Percentiles rank a stretch among this genome's conserved stretches.
These are phyloP conservation scores for Apiospora marii DNA, from an alignment of 2,329 filamentous ascomycete genomes.

Conservation along the genomic window DNA sequence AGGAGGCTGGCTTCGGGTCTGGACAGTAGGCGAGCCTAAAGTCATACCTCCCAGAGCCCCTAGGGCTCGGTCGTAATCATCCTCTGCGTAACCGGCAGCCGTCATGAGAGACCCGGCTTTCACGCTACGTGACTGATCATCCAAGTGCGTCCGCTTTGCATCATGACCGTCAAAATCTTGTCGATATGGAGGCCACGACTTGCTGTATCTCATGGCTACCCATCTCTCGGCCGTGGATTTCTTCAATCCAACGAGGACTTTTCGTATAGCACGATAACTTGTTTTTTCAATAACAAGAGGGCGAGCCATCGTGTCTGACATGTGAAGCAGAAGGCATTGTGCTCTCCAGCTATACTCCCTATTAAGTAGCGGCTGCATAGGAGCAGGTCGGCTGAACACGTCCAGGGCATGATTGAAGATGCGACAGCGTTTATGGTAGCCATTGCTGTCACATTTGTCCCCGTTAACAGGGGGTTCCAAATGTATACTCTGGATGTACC, in stretches of 20 bases:
- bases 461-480: slow-evolving; percentile 21
- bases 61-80: slow-evolving; percentile 56
- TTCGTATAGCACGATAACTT: slow-evolving; percentile 63
- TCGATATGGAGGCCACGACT: slow-evolving; percentile 68
- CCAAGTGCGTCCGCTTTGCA: slow-evolving; percentile 57
- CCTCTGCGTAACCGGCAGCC: slow-evolving; percentile 62
- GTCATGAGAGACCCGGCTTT: slow-evolving; percentile 61
- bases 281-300: slow-evolving; percentile 58
- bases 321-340: slow-evolving; percentile 59
- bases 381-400: slow-evolving; percentile 46
- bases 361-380: slow-evolving; percentile 43
- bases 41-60: slow-evolving; percentile 61
- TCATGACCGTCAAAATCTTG: slow-evolving; percentile 66
- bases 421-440: slow-evolving; percentile 42
- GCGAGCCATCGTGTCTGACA: slow-evolving; percentile 56
- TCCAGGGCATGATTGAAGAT: slow-evolving; percentile 52
- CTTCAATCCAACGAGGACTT: slow-evolving; percentile 59
- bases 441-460: slow-evolving; percentile 6
- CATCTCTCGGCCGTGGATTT: slow-evolving; percentile 61
- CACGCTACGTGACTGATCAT: slow-evolving; percentile 62
- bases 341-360: slow-evolving; percentile 64
- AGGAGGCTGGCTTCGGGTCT: slow-evolving; percentile 53
- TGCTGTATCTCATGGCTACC: slow-evolving; percentile 55
- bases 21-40: slow-evolving; percentile 63
- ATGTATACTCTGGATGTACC: slow-evolving; percentile 41